Evolutionary conservation across 306 rosid species (phyloP).

Genomic region (Fragaria nilgerrensis): DNA sequence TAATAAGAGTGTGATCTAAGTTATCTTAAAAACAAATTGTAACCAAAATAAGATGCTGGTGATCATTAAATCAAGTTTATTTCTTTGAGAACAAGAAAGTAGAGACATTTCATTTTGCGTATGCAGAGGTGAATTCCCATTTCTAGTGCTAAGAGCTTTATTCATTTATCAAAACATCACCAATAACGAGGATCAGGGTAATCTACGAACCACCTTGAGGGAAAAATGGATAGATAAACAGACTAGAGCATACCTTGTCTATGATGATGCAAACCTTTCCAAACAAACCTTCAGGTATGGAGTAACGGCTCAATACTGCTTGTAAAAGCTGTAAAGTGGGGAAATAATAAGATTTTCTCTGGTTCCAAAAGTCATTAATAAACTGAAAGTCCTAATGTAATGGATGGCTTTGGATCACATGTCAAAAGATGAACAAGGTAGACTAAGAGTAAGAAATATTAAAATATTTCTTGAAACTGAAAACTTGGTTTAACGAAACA

Average conservation of each 20-base stretch:
- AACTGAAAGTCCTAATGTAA: background rate
- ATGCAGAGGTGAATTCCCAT: background rate
- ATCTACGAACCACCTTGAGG: background rate
- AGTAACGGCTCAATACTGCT: slow-evolving; percentile 69
- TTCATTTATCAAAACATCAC: background rate
- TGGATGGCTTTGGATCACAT: background rate
- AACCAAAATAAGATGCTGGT: background rate
- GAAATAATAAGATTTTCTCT: slow-evolving; percentile 1
- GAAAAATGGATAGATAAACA: background rate
- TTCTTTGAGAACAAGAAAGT: background rate
- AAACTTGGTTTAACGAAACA: background rate
- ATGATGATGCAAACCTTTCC: slow-evolving; percentile 93
- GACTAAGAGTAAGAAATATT: background rate
- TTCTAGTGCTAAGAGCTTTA: background rate
- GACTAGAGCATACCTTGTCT: slow-evolving; percentile 57
- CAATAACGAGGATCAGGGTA: background rate
- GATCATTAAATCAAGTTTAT: background rate
- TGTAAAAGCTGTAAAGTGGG: slow-evolving; percentile 68
- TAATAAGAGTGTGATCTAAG: background rate
- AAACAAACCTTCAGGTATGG: slow-evolving; percentile 69
- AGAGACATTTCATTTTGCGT: background rate
- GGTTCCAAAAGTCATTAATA: background rate
- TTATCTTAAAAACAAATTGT: background rate
- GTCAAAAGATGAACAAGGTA: background rate
- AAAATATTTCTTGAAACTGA: too few relatives aligned